Conservation (phyloP, 2,329 filamentous ascomycete genomes). For the Ascochyta rabiei region DNA sequence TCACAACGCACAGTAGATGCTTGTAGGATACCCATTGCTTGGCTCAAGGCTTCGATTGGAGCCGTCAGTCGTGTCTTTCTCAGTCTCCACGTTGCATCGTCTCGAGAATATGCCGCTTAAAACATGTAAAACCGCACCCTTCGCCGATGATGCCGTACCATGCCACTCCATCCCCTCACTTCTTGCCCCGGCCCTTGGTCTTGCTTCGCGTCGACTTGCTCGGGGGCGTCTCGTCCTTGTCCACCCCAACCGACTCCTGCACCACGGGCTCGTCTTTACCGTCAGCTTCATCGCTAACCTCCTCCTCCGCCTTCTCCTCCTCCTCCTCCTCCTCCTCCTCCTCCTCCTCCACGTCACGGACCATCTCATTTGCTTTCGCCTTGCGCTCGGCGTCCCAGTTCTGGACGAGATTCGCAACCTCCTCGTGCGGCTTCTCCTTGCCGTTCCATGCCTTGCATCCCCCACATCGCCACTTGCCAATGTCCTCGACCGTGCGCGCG, state of each 20-base stretch:
- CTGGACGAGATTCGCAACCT: constrained; percentile 51
- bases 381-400: constrained; percentile 61
- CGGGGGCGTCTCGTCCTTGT: constrained; percentile 30
- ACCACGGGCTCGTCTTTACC: constrained; percentile 20
- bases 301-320: constrained; percentile 37
- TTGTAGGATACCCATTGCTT: too few species aligned
- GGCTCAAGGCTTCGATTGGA: too few species aligned
- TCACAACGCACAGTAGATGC: too few species aligned
- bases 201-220: constrained; percentile 51
- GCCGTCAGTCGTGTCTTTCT: too few species aligned
- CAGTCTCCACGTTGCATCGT: too few species aligned
- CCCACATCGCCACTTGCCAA: constrained; percentile 88
- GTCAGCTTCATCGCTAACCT: constrained; percentile 26
- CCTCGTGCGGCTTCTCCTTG: constrained; percentile 74
- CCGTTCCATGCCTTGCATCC: constrained; percentile 85
- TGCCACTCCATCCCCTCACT: constrained; percentile 26
- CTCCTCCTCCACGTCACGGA: constrained; percentile 32
- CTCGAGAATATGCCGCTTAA: constrained; percentile 2
- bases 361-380: constrained; percentile 24
- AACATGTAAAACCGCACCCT: background rate
- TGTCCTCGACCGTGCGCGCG: constrained; percentile 73
- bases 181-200: constrained; percentile 49
- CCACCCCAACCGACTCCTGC: constrained; percentile 8
- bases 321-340: constrained; percentile 37
- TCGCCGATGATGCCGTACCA: too few species aligned